Evolutionary conservation across 148 eudicot species (phyloP), one percentile per base, ranked within the genome.

Genomic region (Rhododendron ferrugineum): DNA sequence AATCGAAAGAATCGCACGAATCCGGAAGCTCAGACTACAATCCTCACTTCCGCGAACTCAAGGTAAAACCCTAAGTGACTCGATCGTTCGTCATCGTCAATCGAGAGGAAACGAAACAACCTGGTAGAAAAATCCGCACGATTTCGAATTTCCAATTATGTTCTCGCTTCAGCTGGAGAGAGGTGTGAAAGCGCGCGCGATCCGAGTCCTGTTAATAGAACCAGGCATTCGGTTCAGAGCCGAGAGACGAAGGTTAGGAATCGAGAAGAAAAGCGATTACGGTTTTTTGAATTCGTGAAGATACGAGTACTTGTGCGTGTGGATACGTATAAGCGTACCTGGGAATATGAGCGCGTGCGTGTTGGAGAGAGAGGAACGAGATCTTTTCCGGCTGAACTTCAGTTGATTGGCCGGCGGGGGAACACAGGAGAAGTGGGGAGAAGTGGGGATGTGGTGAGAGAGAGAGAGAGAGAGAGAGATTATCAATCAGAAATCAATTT

Each of bases 41-140:
- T 77, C 85, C 79, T 82, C 75, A 23, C 85, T 70, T 80, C 85
- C 87, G 60, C 16, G 11, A 28, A 50, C 26, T 82, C 89, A n/a
- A 30, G n/a, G 47, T 52, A n/a, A 54, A 37, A 42, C 46, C 52
- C 82, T 82, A 81, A 11, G 37, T 30, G 37, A 75, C 82, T 32
- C 42, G 80, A 80, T 66, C 81, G 36, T 62, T 42, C 84, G 47
- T 79, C 70, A 26, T 42, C 80, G 23, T 26, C 13, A 23, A 72
- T 5, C 36, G 28, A 46, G 62, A 47, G 60, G 34, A 83, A 34
- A 32, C 52, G 66, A 78, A 62, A 79, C 47, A 42, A 84, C 42
- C 70, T 36, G 82, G 47, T 54, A 23, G 68, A 64, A 64, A 36
- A 9, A 44, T 47, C 37, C 62, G 80, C 77, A 44, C 82, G 78